phyloP scores from a whole-genome alignment of 2,329 filamentous ascomycete genomes.

The Cordyceps militaris region DNA sequence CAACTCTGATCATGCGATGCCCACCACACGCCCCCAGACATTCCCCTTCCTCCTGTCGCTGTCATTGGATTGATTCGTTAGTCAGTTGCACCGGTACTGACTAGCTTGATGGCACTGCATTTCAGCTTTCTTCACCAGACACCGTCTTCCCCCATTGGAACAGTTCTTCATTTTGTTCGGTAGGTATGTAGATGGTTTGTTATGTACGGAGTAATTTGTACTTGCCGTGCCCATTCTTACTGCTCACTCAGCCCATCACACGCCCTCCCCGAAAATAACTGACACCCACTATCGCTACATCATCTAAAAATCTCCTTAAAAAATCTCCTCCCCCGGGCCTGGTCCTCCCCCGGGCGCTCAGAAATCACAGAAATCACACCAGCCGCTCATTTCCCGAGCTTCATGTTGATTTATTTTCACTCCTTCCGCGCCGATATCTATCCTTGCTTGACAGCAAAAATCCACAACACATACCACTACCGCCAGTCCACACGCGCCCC shows the following conservation, averaged over 20 bases:
- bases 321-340: neutral
- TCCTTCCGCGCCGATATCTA: neutral
- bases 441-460: neutral
- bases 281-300: neutral
- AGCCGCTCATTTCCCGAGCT: constrained; percentile 2
- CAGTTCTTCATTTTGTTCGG: too few species aligned
- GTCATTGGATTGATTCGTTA: neutral
- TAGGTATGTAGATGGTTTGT: too few species aligned
- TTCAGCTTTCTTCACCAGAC: neutral
- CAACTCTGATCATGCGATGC: too few species aligned
- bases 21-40: too few species aligned
- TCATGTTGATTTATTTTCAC: neutral
- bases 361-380: neutral
- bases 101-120: neutral
- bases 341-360: constrained; percentile 3
- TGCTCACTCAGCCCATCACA: too few species aligned
- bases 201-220: too few species aligned
- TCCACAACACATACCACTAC: neutral
- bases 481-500: neutral
- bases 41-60: too few species aligned
- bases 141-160: too few species aligned
- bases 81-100: neutral
- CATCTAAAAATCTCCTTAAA: constrained; percentile 2
- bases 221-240: too few species aligned
- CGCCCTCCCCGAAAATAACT: neutral